phyloP scores from a whole-genome alignment of 148 eudicot species.

The Simmondsia chinensis region DNA sequence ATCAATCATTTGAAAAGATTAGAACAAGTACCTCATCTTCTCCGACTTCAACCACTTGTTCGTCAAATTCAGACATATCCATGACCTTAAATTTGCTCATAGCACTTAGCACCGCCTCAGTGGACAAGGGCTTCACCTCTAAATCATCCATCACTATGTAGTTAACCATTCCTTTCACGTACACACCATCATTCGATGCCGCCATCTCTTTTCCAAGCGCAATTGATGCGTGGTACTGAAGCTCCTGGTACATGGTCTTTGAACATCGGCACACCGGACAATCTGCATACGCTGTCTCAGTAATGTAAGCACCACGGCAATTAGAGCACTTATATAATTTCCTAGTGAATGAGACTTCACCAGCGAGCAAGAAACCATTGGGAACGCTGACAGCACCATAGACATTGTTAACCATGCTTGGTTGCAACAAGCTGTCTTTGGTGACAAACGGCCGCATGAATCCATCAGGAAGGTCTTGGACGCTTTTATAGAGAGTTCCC shows the following conservation, averaged over 20 bases:
- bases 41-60: not conserved
- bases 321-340: not conserved
- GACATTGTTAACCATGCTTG: too few relatives aligned
- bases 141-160: conserved; percentile 6
- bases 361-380: not conserved
- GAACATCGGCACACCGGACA: not conserved
- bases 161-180: not conserved
- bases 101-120: not conserved
- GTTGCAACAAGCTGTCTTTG: not conserved
- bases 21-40: not conserved
- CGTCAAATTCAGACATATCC: not conserved
- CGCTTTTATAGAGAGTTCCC: conserved; percentile 13
- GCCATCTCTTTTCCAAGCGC: too few relatives aligned
- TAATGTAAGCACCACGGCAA: not conserved
- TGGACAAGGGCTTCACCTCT: conserved; percentile 3
- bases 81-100: not conserved
- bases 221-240: too few relatives aligned
- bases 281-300: too few relatives aligned
- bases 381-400: not conserved
- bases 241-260: not conserved
- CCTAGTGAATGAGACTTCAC: not conserved
- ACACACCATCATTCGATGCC: not conserved
- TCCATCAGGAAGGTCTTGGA: not conserved
- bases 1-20: too few relatives aligned
- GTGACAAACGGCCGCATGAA: not conserved